Base-by-base conservation (phyloP, 2,329 filamentous ascomycete species). In the Xylariaceae sp. region DNA sequence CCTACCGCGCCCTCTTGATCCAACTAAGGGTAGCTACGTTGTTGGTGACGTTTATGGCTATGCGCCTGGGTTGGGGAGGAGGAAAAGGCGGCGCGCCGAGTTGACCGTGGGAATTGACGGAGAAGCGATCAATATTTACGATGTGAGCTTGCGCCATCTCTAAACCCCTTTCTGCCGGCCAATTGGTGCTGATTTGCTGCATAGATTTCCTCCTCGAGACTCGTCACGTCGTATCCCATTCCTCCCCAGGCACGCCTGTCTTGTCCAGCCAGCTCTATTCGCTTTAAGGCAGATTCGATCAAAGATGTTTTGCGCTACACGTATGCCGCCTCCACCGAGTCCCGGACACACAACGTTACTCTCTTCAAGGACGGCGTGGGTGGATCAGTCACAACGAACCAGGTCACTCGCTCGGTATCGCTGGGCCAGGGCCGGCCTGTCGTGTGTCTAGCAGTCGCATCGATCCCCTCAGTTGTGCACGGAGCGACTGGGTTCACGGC, bases 191-290 rank as follows among this genome's bases (percentile, higher is more conserved):
- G 47, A 53, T 9, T 35, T 43, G 2, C 6, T n/a, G 7, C 45
- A 29, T 59, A 87, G 84, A 75, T 86, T 45, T 76, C 82, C 3
- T 79, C 81, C 3, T 80, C 83, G 4, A 76, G 80, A 57, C 72
- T 86, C 58, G 77, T 86, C 62, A 86, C 83, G 5, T 86, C 84
- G 1, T 86, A 86, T 67, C 83, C 84, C 27, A 79, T 87, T 57
- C 80, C 84, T 30, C 84, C 84, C 1, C 81, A 85, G 67, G 79
- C 84, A 51, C 76, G 75, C 50, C 84, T 87, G 66, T 81, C 81
- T 51, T 86, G 83, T 68, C 70, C 83, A 6, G 79, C 83, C 26
- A 78, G 76, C 67, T 86, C 84, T 12, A 68, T 85, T 42, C 76
- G 81, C 60, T 73, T 76, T 58, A 76, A 80, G 45, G 68, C 76